These are phyloP conservation scores for Phytophthora sansomeana DNA, from an alignment of 352 stramenopile genomes.

Conservation along the genomic window DNA sequence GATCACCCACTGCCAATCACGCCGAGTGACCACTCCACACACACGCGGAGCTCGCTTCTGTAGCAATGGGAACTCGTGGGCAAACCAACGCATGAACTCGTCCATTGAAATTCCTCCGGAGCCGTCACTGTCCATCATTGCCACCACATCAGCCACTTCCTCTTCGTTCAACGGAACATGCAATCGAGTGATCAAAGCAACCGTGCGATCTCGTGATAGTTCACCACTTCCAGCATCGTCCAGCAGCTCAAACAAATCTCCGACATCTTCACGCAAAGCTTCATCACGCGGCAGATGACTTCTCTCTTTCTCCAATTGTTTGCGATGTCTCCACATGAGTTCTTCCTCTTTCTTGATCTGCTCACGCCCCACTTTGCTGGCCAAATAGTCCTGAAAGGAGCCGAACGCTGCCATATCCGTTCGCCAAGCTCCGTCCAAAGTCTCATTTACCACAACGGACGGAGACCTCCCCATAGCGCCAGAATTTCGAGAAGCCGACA, in stretches of 20 bases:
- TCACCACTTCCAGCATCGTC: slow-evolving; percentile 61
- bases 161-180: slow-evolving; percentile 63
- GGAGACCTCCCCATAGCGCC: slow-evolving; percentile 36
- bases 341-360: slow-evolving; percentile 63
- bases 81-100: slow-evolving; percentile 77
- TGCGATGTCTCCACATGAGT: slow-evolving; percentile 41
- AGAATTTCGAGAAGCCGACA: slow-evolving; percentile 51
- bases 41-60: slow-evolving; percentile 54
- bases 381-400: slow-evolving; percentile 62
- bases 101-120: slow-evolving; percentile 70
- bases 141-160: slow-evolving; percentile 70
- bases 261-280: slow-evolving; percentile 59
- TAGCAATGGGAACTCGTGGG: slow-evolving; percentile 63
- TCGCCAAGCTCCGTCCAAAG: slow-evolving; percentile 35
- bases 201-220: slow-evolving; percentile 52
- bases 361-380: slow-evolving; percentile 53
- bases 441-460: neutral
- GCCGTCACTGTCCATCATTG: slow-evolving; percentile 84
- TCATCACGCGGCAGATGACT: slow-evolving; percentile 45
- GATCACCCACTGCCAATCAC: slow-evolving; percentile 73
- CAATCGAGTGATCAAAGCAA: slow-evolving; percentile 60
- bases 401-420: slow-evolving; percentile 65
- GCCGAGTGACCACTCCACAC: slow-evolving; percentile 59
- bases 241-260: slow-evolving; percentile 78
- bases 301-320: slow-evolving; percentile 50